Percentiles rank a stretch among this genome's conserved stretches.
Evolutionary conservation across 169 alveolate species (phyloP).

Genomic region (Cryptosporidium canis): DNA sequence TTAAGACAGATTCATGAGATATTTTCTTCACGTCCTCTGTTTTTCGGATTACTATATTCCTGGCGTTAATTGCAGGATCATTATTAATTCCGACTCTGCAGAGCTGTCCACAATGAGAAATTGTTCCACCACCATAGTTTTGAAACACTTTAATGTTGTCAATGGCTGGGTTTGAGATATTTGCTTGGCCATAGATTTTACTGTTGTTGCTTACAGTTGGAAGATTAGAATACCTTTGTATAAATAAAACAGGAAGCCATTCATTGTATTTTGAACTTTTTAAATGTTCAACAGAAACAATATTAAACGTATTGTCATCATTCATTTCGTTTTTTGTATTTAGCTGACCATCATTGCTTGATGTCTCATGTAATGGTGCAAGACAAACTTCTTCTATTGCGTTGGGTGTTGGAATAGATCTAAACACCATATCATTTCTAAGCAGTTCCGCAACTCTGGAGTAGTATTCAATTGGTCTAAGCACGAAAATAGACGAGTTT

Average conservation of each 20-base stretch:
- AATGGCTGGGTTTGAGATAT: background rate
- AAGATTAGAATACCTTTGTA: conserved; percentile 32
- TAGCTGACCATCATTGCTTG: background rate
- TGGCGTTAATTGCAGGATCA: conserved; percentile 55
- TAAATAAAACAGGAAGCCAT: conserved; percentile 65
- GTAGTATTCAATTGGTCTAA: conserved; percentile 45
- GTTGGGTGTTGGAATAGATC: conserved; percentile 70
- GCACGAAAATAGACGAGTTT: conserved; percentile 13
- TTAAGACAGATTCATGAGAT: background rate
- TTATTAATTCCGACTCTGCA: conserved; percentile 64
- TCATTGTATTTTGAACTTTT: conserved; percentile 66
- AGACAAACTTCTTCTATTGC: conserved; percentile 56
- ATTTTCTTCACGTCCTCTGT: background rate
- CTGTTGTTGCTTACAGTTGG: background rate
- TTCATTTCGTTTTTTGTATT: background rate
- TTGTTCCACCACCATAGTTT: conserved; percentile 14
- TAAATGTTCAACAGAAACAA: background rate
- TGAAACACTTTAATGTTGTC: background rate
- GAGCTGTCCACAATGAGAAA: conserved; percentile 59
- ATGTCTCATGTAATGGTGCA: conserved; percentile 10
- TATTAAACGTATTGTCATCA: background rate
- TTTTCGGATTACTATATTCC: conserved; percentile 3
- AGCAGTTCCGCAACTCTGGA: conserved; percentile 32
- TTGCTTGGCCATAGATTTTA: background rate
- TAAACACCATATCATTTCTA: conserved; percentile 51